These are phyloP conservation scores for Ophioceras dolichostomum DNA, from an alignment of 2,329 filamentous ascomycete genomes.

Conservation along the genomic window DNA sequence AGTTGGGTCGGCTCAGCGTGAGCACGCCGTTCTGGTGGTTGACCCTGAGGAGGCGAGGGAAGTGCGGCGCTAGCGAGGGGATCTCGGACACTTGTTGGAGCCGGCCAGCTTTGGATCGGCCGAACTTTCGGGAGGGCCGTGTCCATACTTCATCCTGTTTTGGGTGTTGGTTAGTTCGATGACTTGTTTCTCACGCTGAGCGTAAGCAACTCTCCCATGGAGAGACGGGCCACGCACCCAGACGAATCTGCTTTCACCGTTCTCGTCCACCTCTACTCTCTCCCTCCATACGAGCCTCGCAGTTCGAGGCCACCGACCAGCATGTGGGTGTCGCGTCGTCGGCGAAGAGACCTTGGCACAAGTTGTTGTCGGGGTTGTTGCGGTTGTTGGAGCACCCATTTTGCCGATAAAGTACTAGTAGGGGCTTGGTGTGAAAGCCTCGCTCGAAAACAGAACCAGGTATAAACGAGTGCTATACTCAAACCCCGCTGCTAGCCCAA, in stretches of 20 bases:
- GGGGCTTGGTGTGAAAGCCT: too few relatives aligned
- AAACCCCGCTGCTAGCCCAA: too few relatives aligned
- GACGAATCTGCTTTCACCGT: neutral
- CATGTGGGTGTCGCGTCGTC: neutral
- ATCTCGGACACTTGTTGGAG: constrained; percentile 3
- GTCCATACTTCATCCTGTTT: constrained; percentile 3
- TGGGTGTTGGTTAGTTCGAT: too few relatives aligned
- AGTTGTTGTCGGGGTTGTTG: too few relatives aligned
- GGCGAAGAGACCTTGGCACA: too few relatives aligned
- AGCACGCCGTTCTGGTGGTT: constrained; percentile 2
- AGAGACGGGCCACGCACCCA: neutral
- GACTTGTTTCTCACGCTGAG: too few relatives aligned
- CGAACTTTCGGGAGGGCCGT: constrained; percentile 1
- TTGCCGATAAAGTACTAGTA: too few relatives aligned
- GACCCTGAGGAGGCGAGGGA: constrained; percentile 2
- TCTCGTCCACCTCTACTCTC: neutral
- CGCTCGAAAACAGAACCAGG: too few relatives aligned
- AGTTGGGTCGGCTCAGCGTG: constrained; percentile 1
- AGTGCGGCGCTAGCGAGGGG: constrained; percentile 2
- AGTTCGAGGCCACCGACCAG: constrained; percentile 2
- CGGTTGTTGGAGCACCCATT: too few relatives aligned
- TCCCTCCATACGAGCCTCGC: constrained; percentile 3
- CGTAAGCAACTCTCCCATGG: too few relatives aligned
- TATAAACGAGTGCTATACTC: too few relatives aligned
- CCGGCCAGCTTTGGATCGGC: constrained; percentile 1